Evolutionary conservation across 306 rosid genomes (phyloP).

Genomic region (Echinosophora koreensis): DNA sequence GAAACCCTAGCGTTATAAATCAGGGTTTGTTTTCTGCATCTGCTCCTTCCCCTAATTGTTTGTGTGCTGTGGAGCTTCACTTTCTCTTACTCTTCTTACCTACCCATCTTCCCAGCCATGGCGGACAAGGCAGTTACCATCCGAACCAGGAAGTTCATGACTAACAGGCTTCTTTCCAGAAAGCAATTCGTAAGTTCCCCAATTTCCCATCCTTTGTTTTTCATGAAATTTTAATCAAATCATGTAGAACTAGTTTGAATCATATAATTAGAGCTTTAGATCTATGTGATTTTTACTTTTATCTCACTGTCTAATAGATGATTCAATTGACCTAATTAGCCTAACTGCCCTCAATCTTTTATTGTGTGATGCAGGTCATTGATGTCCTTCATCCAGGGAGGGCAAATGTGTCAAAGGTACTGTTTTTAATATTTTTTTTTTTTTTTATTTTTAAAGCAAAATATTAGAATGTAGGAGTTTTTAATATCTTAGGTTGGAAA

Average conservation of each 20-base stretch:
- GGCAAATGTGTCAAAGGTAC: conserved; percentile 91
- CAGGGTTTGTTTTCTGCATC: too few relatives aligned
- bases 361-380: conserved; percentile 57
- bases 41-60: too few relatives aligned
- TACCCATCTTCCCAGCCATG: conserved; percentile 46
- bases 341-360: too few relatives aligned
- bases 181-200: conserved; percentile 83
- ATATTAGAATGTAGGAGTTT: background rate
- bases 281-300: too few relatives aligned
- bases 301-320: too few relatives aligned
- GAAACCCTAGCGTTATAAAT: too few relatives aligned
- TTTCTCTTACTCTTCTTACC: too few relatives aligned
- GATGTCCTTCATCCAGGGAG: conserved; percentile 96
- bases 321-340: too few relatives aligned
- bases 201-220: background rate
- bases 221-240: background rate
- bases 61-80: too few relatives aligned
- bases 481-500: background rate
- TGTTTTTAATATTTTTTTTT: background rate
- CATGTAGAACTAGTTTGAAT: too few relatives aligned
- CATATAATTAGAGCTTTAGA: too few relatives aligned
- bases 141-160: conserved; percentile 91
- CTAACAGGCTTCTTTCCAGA: conserved; percentile 88
- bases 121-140: conserved; percentile 93
- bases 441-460: background rate